Evolutionary conservation across 805 yeast genomes (phyloP).

Genomic region (Wickerhamiella azyma): DNA sequence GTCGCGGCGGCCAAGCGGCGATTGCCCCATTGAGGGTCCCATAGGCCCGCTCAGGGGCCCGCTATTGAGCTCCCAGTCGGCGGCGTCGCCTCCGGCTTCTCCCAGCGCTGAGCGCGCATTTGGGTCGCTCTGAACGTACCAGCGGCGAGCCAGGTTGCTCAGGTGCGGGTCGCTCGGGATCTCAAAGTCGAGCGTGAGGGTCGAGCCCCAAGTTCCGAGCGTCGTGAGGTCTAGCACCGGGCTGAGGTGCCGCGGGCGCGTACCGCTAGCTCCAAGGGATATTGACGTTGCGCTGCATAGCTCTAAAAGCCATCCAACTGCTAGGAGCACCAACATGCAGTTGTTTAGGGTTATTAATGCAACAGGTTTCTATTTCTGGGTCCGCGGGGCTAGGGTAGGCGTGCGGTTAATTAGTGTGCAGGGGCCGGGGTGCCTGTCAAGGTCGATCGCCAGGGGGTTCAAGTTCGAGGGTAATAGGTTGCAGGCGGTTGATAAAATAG

Average conservation of each 20-base stretch:
- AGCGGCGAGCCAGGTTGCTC: constrained; percentile 18
- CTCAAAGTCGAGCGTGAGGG: constrained; percentile 13
- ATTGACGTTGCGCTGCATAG: constrained; percentile 5
- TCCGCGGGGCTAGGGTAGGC: no score
- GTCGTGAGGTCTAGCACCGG: neutral
- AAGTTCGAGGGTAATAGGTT: no score
- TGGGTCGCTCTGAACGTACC: constrained; percentile 22
- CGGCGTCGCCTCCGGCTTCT: neutral
- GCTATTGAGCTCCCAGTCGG: no score
- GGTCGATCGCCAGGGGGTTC: no score
- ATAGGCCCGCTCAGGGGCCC: no score
- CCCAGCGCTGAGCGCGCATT: constrained; percentile 10
- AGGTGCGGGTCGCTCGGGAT: constrained; percentile 17
- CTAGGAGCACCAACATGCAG: neutral
- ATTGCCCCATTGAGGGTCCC: no score
- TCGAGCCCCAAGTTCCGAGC: neutral
- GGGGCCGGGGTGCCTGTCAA: no score
- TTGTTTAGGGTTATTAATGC: no score
- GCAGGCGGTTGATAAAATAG: no score
- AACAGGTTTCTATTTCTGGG: no score
- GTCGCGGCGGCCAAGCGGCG: constrained; percentile 1
- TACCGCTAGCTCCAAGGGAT: neutral
- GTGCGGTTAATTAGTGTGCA: no score
- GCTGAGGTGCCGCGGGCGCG: constrained; percentile 1
- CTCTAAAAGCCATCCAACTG: neutral